A percentile compares a stretch with the other conserved stretches of the same genome.
These are phyloP conservation scores for Entomortierella lignicola DNA, from an alignment of 192 early-diverging fungal genomes.

Conservation along the genomic window DNA sequence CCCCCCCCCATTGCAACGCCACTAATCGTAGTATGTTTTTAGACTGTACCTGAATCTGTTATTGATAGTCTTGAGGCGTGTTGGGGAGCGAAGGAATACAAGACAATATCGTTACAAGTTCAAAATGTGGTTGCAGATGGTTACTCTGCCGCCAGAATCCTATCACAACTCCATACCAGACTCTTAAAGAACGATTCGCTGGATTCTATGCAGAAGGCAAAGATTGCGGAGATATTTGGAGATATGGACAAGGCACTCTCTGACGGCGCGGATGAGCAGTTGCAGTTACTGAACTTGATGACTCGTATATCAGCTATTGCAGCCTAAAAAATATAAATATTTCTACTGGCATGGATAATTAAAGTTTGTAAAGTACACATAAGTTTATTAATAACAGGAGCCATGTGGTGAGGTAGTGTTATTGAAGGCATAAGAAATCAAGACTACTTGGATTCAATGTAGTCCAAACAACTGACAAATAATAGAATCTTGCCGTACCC, in stretches of 20 bases:
- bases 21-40: conserved; percentile 2
- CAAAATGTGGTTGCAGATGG: conserved; percentile 73
- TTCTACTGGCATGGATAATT: not conserved
- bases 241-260: conserved; percentile 76
- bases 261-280: conserved; percentile 91
- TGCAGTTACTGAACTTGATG: conserved; percentile 83
- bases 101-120: conserved; percentile 63
- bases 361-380: no score
- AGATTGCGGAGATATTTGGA: conserved; percentile 74
- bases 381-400: no score
- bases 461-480: no score
- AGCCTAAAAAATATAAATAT: conserved; percentile 1
- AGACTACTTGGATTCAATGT: no score
- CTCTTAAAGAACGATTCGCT: conserved; percentile 72
- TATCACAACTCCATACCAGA: conserved; percentile 80
- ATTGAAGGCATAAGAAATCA: no score
- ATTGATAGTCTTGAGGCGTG: conserved; percentile 71
- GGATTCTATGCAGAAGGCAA: conserved; percentile 77
- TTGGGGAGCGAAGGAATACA: conserved; percentile 62
- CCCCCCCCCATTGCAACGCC: no score
- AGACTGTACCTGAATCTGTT: conserved; percentile 73
- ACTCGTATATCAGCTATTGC: conserved; percentile 57
- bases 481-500: no score
- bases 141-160: conserved; percentile 78
- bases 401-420: no score